Base-by-base conservation (phyloP, 202 grass and related monocot genomes). In the Cymbopogon flexuosus region DNA sequence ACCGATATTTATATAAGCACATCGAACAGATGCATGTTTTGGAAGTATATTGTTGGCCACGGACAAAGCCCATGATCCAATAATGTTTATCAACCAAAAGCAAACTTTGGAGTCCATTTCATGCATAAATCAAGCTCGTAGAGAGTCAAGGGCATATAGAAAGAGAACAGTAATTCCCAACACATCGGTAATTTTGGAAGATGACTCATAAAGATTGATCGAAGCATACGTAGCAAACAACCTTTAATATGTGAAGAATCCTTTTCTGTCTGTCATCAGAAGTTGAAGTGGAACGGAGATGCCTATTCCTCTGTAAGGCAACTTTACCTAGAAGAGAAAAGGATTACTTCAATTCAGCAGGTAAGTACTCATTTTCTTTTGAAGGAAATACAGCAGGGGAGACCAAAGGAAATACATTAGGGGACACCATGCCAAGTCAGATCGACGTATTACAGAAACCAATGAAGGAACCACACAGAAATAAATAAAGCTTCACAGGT, bases 171-270 rank as follows among this genome's bases (percentile, higher is more conserved):
- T 37, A 19, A 81, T 36, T 43, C 76, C 46, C 9, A 43, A 15
- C 36, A 80, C 16, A 81, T 61, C 18, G 34, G 40, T 27, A 74
- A 74, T 51, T 52, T 14, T 58, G 40, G 61, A 30, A 74, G 8
- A 67, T 73, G 21, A 13, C 83, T 82, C 46, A 64, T 74, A 46
- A 69, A 41, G 41, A 64, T 49, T 29, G 5, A 65, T 69, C 79
- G 1, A 70, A 3, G 30, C 33, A 78, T 33, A 62, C 6, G 68
- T 51, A 85, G 72, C 45, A 68, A 36, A 65, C 35, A 81, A 97
- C 94, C 94, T 84, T 82, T 67, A 97, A 79, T 77, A 84, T 91
- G 76, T 93, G 81, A 11, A 97, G 72, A 89, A 97, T 97, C 59
- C 89, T 90, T 76, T 70, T 77, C 76, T 91, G 82, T 6, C 91